Base-by-base conservation (phyloP, 2,329 filamentous ascomycete species). In the Pseudovirgaria hyperparasitica region DNA sequence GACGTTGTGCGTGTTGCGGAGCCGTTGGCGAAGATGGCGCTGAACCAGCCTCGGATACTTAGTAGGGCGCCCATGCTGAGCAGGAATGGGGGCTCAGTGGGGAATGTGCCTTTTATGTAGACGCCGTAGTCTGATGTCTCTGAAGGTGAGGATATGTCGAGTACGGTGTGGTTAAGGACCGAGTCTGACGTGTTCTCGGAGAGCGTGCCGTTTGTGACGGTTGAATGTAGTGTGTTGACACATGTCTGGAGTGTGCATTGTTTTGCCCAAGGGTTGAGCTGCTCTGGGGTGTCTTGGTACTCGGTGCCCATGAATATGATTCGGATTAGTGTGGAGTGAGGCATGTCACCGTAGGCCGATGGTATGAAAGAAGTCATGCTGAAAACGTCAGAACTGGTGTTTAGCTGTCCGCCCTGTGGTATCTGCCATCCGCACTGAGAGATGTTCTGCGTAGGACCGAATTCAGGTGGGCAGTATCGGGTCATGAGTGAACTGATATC, bases 281-380 rank as follows among this genome's bases (percentile, higher is more conserved):
- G 28, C 11, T 30, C 23, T 10, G 28, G 24, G 13, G 27, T 19
- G 14, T 23, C 28, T 15, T 24, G 24, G n/a, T 28, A 30, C 21
- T 33, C 32, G 20, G 28, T 27, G 28, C 32, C 32, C 19, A 31
- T 27, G 21, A 34, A 34, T 13, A 22, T 30, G 10, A 34, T 22
- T 9, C 27, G 27, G 28, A 34, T 34, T 22, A 34, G 28, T 11
- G 32, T 31, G 6, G 32, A 18, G 19, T 34, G 31, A 5, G 32
- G 28, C 16, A 34, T 31, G 19, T 28, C 16, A 11, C 28, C 25
- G 12, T 26, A 22, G 12, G 32, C 11, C 6, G 28, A 31, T 3
- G 28, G 28, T 14, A 34, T 31, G 17, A 25, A 25, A 5, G 32
- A 27, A 14, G 32, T 31, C 32, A 31, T 34, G 29, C 32, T 34